Percentiles rank a stretch among this genome's conserved stretches.
These are phyloP conservation scores for Nematocida sp. DNA, from an alignment of 371 early-diverging fungal species.

Conservation along the genomic window DNA sequence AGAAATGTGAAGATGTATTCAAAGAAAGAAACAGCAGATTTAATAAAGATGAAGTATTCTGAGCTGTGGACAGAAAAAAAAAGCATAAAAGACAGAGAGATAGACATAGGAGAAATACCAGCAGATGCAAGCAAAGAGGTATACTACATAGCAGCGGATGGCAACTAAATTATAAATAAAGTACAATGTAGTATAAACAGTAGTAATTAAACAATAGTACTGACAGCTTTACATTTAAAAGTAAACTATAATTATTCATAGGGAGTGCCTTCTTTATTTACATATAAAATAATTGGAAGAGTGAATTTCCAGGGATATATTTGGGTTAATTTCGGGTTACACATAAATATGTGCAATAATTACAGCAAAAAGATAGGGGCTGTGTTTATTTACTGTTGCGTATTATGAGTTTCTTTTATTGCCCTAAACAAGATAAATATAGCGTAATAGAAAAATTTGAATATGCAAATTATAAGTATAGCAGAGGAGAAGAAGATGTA, in stretches of 20 bases:
- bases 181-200: too few relatives aligned
- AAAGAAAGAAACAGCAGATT: slow-evolving; percentile 9
- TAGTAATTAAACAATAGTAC: too few relatives aligned
- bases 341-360: too few relatives aligned
- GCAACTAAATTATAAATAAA: background rate
- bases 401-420: too few relatives aligned
- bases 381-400: too few relatives aligned
- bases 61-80: slow-evolving; percentile 22
- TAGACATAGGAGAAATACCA: background rate
- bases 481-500: slow-evolving; percentile 67
- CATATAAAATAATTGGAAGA: too few relatives aligned
- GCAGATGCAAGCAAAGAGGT: slow-evolving; percentile 25
- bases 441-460: slow-evolving; percentile 10
- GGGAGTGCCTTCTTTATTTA: too few relatives aligned
- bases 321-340: too few relatives aligned
- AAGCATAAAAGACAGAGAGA: slow-evolving; percentile 32
- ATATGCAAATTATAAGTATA: slow-evolving; percentile 62
- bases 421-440: background rate
- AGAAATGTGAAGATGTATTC: slow-evolving; percentile 14
- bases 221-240: too few relatives aligned
- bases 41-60: slow-evolving; percentile 31
- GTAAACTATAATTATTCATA: too few relatives aligned
- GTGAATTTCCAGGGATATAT: too few relatives aligned
- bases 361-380: too few relatives aligned
- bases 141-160: slow-evolving; percentile 13